A percentile compares a stretch with the other conserved stretches of the same genome.
phyloP scores from a whole-genome alignment of 257 asterid genomes.

The Nicotiana tabacum region DNA sequence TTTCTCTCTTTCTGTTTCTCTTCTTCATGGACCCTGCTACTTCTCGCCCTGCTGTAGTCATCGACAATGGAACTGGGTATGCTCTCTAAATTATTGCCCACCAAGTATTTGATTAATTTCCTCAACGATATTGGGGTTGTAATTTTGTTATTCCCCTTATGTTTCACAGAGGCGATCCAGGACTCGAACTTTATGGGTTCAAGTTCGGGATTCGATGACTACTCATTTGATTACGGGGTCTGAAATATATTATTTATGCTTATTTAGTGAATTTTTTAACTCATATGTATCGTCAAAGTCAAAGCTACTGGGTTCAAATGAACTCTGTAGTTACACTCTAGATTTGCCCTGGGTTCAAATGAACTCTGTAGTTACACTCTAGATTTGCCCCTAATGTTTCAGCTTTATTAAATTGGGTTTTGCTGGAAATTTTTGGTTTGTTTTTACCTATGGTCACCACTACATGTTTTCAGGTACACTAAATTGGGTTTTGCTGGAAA shows the following conservation, averaged over 20 bases:
- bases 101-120: conserved; percentile 31
- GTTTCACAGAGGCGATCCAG: too few species aligned
- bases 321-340: too few species aligned
- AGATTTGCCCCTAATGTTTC: background rate
- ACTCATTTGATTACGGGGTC: too few species aligned
- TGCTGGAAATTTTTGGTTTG: conserved; percentile 57
- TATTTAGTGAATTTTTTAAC: too few species aligned
- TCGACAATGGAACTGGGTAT: conserved; percentile 97
- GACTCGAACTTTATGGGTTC: too few species aligned
- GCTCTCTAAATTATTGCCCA: background rate
- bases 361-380: too few species aligned
- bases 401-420: conserved; percentile 92
- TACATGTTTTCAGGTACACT: conserved; percentile 50
- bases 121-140: conserved; percentile 5
- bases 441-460: background rate
- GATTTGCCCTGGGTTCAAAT: too few species aligned
- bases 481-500: conserved; percentile 99
- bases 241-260: too few species aligned
- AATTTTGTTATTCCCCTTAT: background rate
- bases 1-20: conserved; percentile 2
- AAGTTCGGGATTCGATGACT: too few species aligned
- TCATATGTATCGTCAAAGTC: too few species aligned
- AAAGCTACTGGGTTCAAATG: too few species aligned
- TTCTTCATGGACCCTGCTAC: conserved; percentile 70
- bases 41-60: conserved; percentile 86